phyloP scores from a whole-genome alignment of 108 stramenopile genomes.

The Cyclotella kingstonii region DNA sequence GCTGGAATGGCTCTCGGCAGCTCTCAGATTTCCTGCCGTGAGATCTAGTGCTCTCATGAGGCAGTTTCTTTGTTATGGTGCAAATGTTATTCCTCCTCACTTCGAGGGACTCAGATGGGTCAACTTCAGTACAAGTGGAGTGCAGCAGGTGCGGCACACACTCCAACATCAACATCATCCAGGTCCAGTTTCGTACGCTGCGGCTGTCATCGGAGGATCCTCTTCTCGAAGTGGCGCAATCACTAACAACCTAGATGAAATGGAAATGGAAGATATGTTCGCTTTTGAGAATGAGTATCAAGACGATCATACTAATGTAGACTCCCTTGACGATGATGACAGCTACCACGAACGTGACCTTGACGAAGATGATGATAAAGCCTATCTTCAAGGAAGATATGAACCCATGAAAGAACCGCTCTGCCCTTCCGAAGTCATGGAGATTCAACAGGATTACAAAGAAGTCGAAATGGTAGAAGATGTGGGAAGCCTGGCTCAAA shows the following conservation, averaged over 20 bases:
- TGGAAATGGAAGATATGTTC: conserved; percentile 86
- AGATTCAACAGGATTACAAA: conserved; percentile 50
- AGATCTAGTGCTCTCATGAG: conserved; percentile 60
- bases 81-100: conserved; percentile 81
- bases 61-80: conserved; percentile 74
- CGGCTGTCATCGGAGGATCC: conserved; percentile 1
- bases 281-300: conserved; percentile 50
- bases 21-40: conserved; percentile 61
- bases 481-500: conserved; percentile 79
- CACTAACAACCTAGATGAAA: conserved; percentile 58
- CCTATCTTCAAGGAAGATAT: conserved; percentile 60
- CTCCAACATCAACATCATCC: conserved; percentile 7
- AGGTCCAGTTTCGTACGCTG: neutral
- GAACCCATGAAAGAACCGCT: conserved; percentile 64
- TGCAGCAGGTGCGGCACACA: conserved; percentile 25
- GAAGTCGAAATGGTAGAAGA: conserved; percentile 90
- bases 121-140: conserved; percentile 35
- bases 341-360: conserved; percentile 1
- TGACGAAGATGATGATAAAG: conserved; percentile 57
- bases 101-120: conserved; percentile 80
- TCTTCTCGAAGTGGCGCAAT: neutral
- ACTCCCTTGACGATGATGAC: conserved; percentile 6
- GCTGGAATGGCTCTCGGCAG: conserved; percentile 65
- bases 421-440: conserved; percentile 68
- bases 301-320: conserved; percentile 7